A percentile compares a stretch with the other conserved stretches of the same genome.
Conservation (phyloP, 2,329 filamentous ascomycete genomes). For the Tolypocladium inflatum region DNA sequence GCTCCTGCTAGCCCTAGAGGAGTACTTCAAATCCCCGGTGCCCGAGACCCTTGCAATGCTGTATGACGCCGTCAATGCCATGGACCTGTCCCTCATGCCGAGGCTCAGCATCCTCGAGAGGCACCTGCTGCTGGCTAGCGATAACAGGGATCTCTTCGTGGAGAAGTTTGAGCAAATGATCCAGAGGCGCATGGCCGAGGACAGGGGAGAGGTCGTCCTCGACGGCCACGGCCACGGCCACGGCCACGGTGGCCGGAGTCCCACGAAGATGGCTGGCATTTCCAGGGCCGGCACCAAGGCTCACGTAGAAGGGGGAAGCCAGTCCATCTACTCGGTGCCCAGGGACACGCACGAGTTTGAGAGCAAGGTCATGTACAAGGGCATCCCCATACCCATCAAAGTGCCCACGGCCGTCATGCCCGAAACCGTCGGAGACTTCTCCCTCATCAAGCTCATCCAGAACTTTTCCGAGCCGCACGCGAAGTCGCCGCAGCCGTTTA, state of each 20-base stretch:
- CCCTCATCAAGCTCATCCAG: slow-evolving; percentile 91
- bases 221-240: slow-evolving; percentile 28
- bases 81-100: slow-evolving; percentile 94
- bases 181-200: slow-evolving; percentile 66
- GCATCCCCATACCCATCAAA: slow-evolving; percentile 93
- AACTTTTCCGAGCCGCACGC: slow-evolving; percentile 79
- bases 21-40: slow-evolving; percentile 90
- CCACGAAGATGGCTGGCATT: slow-evolving; percentile 36
- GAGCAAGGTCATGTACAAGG: slow-evolving; percentile 90
- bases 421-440: slow-evolving; percentile 96
- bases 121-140: slow-evolving; percentile 77
- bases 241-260: slow-evolving; percentile 36
- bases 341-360: slow-evolving; percentile 97
- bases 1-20: slow-evolving; percentile 80
- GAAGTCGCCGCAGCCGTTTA: slow-evolving; percentile 76
- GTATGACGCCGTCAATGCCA: slow-evolving; percentile 87
- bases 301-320: slow-evolving; percentile 43
- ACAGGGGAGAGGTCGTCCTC: slow-evolving; percentile 33
- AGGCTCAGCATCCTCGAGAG: slow-evolving; percentile 74
- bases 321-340: slow-evolving; percentile 64
- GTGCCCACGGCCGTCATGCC: slow-evolving; percentile 88
- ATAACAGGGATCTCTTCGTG: slow-evolving; percentile 91
- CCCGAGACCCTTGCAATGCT: slow-evolving; percentile 80
- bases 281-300: slow-evolving; percentile 54
- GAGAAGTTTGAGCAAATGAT: slow-evolving; percentile 98